Percentiles rank a stretch among this genome's conserved stretches.
These are phyloP conservation scores for Coffea eugenioides DNA, from an alignment of 257 asterid species.

Conservation along the genomic window DNA sequence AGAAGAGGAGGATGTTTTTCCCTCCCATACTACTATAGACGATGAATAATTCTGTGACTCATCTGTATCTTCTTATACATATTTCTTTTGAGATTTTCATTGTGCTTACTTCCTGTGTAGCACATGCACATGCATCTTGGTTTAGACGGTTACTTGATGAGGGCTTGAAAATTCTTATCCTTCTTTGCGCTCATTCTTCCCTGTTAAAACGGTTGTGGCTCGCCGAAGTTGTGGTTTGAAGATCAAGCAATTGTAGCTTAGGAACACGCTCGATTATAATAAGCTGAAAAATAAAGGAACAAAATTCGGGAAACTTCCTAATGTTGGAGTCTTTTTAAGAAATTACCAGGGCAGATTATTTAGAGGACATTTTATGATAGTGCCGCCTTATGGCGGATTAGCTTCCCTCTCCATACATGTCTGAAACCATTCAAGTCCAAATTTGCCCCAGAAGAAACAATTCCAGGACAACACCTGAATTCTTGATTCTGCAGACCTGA, in stretches of 20 bases:
- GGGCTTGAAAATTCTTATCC: not conserved
- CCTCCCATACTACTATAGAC: slow-evolving; percentile 1
- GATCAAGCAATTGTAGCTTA: not conserved
- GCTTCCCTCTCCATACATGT: not conserved
- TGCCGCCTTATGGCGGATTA: not conserved
- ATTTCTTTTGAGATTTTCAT: not conserved
- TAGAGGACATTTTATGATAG: not conserved
- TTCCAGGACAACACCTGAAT: not conserved
- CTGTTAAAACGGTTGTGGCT: not conserved
- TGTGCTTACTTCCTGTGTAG: not conserved
- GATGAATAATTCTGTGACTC: slow-evolving; percentile 7
- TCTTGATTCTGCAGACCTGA: not conserved
- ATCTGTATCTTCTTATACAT: slow-evolving; percentile 2
- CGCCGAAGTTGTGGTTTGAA: not conserved
- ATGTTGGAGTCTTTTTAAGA: not conserved
- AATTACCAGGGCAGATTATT: not conserved
- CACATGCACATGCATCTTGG: not conserved
- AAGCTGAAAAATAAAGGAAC: too few species aligned
- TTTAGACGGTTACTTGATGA: not conserved
- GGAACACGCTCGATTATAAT: not conserved
- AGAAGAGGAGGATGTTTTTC: slow-evolving; percentile 18
- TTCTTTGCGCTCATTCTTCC: not conserved
- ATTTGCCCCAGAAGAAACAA: not conserved
- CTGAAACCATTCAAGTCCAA: not conserved
- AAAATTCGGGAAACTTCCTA: not conserved